Evolutionary conservation across 192 early-diverging fungal species (phyloP).

Genomic region (Coemansia asiatica): DNA sequence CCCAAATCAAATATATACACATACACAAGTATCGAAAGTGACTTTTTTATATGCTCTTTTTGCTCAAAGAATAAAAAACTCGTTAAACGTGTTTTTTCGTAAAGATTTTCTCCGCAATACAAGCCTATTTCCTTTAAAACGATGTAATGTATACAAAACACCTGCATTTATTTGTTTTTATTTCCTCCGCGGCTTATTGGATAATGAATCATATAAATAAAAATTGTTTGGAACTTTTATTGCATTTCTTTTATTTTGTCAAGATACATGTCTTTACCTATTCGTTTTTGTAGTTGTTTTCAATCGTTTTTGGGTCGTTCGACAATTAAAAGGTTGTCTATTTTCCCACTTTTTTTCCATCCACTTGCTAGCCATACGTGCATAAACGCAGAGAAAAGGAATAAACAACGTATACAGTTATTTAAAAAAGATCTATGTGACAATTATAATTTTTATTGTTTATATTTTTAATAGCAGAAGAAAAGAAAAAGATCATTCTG

Average conservation of each 20-base stretch:
- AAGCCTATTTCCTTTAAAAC: background rate
- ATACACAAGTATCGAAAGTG: background rate
- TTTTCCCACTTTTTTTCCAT: background rate
- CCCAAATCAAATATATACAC: background rate
- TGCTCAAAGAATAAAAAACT: background rate
- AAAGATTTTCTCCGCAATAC: background rate
- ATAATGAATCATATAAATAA: background rate
- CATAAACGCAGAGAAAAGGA: background rate
- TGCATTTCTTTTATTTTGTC: background rate
- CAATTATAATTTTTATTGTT: too few species aligned
- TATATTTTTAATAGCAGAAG: too few species aligned
- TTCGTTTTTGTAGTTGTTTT: background rate
- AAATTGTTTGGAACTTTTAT: conserved; percentile 1
- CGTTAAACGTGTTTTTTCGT: background rate
- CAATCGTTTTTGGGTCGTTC: background rate
- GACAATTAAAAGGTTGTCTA: conserved; percentile 8
- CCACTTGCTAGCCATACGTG: background rate
- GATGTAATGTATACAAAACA: background rate
- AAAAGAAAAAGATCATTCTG: background rate
- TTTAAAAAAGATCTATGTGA: too few species aligned
- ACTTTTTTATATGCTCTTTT: background rate
- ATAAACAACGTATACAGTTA: background rate
- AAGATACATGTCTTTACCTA: background rate
- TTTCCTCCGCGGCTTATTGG: background rate
- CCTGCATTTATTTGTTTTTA: conserved; percentile 1